phyloP scores from a whole-genome alignment of 1,284 basidiomycete genomes.

The Schizophyllum commune region DNA sequence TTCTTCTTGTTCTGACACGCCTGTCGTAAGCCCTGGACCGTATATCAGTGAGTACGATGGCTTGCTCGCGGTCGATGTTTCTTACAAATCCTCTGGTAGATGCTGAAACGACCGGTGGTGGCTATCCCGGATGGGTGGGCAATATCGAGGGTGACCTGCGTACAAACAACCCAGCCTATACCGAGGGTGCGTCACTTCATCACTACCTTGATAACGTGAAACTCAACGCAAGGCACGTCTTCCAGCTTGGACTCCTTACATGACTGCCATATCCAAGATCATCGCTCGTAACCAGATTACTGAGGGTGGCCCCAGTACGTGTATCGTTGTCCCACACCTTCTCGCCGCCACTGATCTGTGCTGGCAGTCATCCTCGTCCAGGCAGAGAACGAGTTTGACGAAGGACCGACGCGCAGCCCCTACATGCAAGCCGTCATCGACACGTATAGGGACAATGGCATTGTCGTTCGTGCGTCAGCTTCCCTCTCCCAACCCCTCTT shows the following conservation, averaged over 20 bases:
- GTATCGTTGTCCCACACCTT: not conserved
- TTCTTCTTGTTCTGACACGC: too few relatives aligned
- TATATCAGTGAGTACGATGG: slow-evolving; percentile 33
- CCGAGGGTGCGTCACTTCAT: slow-evolving; percentile 26
- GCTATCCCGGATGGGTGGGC: slow-evolving; percentile 45
- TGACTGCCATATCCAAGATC: slow-evolving; percentile 36
- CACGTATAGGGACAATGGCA: slow-evolving; percentile 35
- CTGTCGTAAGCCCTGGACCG: slow-evolving; percentile 33
- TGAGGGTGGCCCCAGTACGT: slow-evolving; percentile 33
- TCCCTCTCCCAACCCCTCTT: slow-evolving; percentile 1
- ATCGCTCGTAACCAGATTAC: slow-evolving; percentile 44
- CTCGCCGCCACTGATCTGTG: not conserved
- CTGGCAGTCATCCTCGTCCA: slow-evolving; percentile 44
- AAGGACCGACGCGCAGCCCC: slow-evolving; percentile 27
- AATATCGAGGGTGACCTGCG: slow-evolving; percentile 36
- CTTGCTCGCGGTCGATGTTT: not conserved
- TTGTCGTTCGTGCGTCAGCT: slow-evolving; percentile 34
- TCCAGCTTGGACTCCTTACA: slow-evolving; percentile 46
- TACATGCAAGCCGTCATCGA: slow-evolving; percentile 47
- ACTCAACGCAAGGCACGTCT: not conserved
- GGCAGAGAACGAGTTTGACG: slow-evolving; percentile 51
- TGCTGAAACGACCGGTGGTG: slow-evolving; percentile 45
- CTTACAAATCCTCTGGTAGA: slow-evolving; percentile 39
- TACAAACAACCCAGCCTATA: slow-evolving; percentile 34
- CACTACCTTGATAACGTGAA: slow-evolving; percentile 17